These are phyloP conservation scores for Cornus kousa DNA, from an alignment of 148 eudicot genomes.

Conservation along the genomic window DNA sequence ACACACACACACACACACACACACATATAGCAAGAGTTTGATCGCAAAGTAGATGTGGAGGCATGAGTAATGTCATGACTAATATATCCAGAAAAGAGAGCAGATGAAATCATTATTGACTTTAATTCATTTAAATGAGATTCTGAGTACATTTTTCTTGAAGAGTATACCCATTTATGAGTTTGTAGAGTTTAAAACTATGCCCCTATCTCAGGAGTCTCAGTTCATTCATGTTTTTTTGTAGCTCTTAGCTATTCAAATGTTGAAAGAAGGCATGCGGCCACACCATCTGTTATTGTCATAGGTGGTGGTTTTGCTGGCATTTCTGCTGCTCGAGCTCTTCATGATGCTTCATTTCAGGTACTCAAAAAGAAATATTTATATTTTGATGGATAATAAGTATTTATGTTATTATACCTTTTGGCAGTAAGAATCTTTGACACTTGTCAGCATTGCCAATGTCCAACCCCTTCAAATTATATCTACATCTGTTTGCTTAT, in stretches of 20 bases:
- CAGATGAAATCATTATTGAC: not conserved
- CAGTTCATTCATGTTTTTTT: slow-evolving; percentile 12
- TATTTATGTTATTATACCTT: not conserved
- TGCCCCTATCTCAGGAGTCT: not conserved
- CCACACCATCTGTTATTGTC: slow-evolving; percentile 84
- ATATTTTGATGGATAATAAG: not conserved
- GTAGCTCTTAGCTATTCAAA: slow-evolving; percentile 63
- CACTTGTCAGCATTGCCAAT: not conserved
- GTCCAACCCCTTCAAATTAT: not conserved
- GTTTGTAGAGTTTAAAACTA: not conserved
- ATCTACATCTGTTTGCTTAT: not conserved
- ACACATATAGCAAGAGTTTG: not conserved
- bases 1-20: no score
- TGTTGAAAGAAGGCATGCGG: slow-evolving; percentile 34
- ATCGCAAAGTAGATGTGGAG: not conserved
- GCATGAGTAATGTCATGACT: no score
- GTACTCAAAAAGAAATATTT: slow-evolving; percentile 28
- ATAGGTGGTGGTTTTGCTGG: slow-evolving; percentile 95
- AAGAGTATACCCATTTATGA: not conserved
- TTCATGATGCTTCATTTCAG: slow-evolving; percentile 90
- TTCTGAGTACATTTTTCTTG: not conserved
- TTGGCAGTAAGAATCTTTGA: not conserved
- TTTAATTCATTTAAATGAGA: not conserved
- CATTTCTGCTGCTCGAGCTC: slow-evolving; percentile 90
- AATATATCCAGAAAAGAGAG: not conserved